Base-by-base conservation (phyloP, 1,284 basidiomycete genomes). In the Vanrija pseudolonga region DNA sequence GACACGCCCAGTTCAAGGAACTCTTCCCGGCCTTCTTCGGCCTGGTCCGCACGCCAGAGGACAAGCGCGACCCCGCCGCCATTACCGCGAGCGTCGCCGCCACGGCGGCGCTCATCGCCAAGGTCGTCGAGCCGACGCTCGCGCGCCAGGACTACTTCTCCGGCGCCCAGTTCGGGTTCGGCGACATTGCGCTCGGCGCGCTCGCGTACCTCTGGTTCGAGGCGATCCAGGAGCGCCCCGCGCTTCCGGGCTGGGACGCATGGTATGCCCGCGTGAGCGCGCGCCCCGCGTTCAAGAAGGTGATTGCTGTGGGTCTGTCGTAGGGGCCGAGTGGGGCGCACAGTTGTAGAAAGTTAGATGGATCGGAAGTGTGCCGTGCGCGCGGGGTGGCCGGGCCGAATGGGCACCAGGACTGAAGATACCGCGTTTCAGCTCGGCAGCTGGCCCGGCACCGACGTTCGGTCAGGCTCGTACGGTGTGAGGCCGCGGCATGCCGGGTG, bases 161-260 rank as follows among this genome's bases (percentile, higher is more conserved):
- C 18, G 55, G 55, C 20, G 14, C 32, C 11, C 26, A 48, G 37
- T 45, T 56, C n/a, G 53, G 57, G 12, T 24, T 45, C 4, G 57
- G 50, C 36, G 57, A 58, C 19, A 47, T 58, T 11, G 22, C 50
- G 18, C 46, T 58, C 24, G 57, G 57, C 19, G 20, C 26, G 32
- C 45, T 44, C 19, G n/a, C 42, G 3, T 58, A 55, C 39, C 38
- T 38, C 8, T 58, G 46, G 43, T 52, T 50, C 28, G 57, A 52
- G 44, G 48, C 55, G 50, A 26, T 44, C 28, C 50, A 52, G 12
- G 22, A 47, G 18, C 53, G 53, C 17, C n/a, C 39, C 20, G 19
- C 19, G 6, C 12, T 17, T 1, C 53, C 50, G 0, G 40, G 49
- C 43, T 38, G 55, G 39, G 23, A 38, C 9, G 36, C 26, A 18